Conservation (phyloP, 1,284 basidiomycete species). For the Irpex sp. region DNA sequence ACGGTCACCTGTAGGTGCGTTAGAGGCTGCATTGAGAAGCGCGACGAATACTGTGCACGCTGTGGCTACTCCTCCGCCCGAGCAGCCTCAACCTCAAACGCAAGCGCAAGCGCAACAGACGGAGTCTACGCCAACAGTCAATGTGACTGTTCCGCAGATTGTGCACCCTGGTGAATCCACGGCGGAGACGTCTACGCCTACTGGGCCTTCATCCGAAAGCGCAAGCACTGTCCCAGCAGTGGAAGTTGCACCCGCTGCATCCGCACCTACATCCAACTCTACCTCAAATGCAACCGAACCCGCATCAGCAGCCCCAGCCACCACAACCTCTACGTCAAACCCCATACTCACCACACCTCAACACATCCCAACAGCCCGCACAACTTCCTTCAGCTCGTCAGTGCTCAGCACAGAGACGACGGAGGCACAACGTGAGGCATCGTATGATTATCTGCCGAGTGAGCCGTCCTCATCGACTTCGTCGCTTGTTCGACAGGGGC, state of each 20-base stretch:
- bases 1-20: constrained; percentile 32
- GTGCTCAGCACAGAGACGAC: constrained; percentile 15
- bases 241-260: background rate
- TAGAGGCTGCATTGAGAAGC: constrained; percentile 34
- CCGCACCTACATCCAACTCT: too few species aligned
- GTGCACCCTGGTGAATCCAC: background rate
- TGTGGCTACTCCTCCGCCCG: constrained; percentile 16
- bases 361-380: constrained; percentile 5
- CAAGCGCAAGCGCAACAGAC: background rate
- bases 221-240: background rate
- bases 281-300: background rate
- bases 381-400: constrained; percentile 24
- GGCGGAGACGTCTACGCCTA: too few species aligned
- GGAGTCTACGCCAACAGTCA: background rate
- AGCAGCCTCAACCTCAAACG: background rate
- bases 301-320: too few species aligned
- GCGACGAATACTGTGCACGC: constrained; percentile 41
- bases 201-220: constrained; percentile 12
- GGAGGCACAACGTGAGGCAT: constrained; percentile 18
- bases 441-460: constrained; percentile 31
- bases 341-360: background rate
- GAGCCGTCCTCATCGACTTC: constrained; percentile 29
- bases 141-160: background rate
- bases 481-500: constrained; percentile 23
- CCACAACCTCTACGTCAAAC: background rate